Evolutionary conservation across 306 rosid species (phyloP), one percentile per base, ranked within the genome.

Genomic region (Rosa chinensis): DNA sequence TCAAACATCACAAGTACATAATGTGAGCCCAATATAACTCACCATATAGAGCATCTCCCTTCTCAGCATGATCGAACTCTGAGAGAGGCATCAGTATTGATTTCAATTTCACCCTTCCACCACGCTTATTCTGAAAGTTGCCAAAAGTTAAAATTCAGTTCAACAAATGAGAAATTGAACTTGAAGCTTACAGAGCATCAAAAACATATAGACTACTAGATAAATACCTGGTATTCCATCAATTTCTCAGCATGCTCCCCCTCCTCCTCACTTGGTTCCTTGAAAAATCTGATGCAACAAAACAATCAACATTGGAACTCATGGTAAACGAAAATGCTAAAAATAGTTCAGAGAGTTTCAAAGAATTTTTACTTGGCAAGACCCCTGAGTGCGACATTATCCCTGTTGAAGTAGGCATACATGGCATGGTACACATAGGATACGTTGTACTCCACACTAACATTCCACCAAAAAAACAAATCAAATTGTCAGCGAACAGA

Each of bases 331-430:
- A 52, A 17, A 52, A 23, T 1, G 66, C 61, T 5, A 8, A 32
- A 25, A 53, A 18, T 2, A 40, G 49, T 14, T 6, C 4, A 1
- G 0, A 39, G 43, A 69, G 61, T 56, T 53, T 37, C 28, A 17
- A 49, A 23, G 67, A 58, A 45, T 23, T 79, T 80, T 1, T 32
- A 90, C 99, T 86, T 89, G 61, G 99, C 98, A 68, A 96, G 85
- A 75, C 99, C 99, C 88, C 76, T 93, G 59, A 96, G 90, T 17
- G 99, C 99, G 3, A 93, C 96, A 75, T 93, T 96, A 85, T 96
- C 99, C 82, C 99, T 86, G 53, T 96, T 97, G 49, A 96, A 96
- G 80, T 93, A 96, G n/a, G 97, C 97, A 85, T 37, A 96, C 98
- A 96, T 13, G 28, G 97, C 97, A 79, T 96, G 99, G 84, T 96